These are phyloP conservation scores for Pseudogymnoascus sp. DNA, from an alignment of 2,329 filamentous ascomycete genomes.

Conservation along the genomic window DNA sequence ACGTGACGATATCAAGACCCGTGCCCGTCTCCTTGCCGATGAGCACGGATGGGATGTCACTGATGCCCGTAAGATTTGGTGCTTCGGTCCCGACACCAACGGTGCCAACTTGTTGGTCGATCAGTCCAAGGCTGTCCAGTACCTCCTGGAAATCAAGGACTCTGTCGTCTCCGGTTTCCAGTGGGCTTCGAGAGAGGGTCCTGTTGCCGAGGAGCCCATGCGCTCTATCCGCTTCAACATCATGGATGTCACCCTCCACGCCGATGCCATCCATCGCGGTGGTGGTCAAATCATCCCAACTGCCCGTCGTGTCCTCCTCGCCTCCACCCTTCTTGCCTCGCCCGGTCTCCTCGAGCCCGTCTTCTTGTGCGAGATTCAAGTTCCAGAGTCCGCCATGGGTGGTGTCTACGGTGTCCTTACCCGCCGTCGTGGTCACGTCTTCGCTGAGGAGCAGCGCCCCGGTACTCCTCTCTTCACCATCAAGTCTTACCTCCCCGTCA, in stretches of 20 bases:
- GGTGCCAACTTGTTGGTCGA: conserved; percentile 98
- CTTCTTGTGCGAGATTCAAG: conserved; percentile 99
- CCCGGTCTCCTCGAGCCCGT: conserved; percentile 92
- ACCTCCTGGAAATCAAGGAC: conserved; percentile 99
- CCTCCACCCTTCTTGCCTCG: conserved; percentile 80
- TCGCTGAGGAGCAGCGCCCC: conserved; percentile 94
- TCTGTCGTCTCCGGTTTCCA: conserved; percentile 99
- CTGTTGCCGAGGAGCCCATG: conserved; percentile 97
- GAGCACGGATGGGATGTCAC: conserved; percentile 99
- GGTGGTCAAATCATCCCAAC: conserved; percentile 98
- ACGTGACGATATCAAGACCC: conserved; percentile 97
- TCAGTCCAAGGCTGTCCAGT: conserved; percentile 99
- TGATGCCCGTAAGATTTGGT: conserved; percentile 99
- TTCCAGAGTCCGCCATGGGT: conserved; percentile 97
- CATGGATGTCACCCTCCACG: conserved; percentile 98
- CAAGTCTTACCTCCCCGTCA: conserved; percentile 94
- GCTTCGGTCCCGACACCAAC: conserved; percentile 95
- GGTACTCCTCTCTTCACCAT: conserved; percentile 99
- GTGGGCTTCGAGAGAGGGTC: conserved; percentile 97
- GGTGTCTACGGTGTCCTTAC: conserved; percentile 99
- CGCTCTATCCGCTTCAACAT: conserved; percentile 97
- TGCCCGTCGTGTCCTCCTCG: conserved; percentile 94
- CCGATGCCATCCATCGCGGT: conserved; percentile 99
- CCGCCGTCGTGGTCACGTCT: conserved; percentile 97
- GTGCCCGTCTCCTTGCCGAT: conserved; percentile 91